Evolutionary conservation across 2,329 filamentous ascomycete species (phyloP).

Genomic region (Fusarium hainanense): DNA sequence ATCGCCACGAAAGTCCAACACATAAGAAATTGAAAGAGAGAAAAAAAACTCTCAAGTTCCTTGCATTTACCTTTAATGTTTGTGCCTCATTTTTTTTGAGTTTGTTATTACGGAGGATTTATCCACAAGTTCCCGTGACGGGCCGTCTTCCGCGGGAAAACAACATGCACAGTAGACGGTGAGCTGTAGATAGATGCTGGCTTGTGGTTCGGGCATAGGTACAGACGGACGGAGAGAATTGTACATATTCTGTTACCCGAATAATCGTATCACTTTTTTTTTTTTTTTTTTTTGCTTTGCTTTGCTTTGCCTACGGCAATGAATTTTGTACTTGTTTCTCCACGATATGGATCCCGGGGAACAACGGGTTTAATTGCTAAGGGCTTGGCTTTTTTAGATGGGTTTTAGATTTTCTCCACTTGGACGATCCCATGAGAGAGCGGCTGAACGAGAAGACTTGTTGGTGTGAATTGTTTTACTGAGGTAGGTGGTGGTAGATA

Average conservation of each 20-base stretch:
- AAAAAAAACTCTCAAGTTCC: background rate
- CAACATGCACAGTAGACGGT: background rate
- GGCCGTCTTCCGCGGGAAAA: background rate
- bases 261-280: background rate
- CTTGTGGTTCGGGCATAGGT: background rate
- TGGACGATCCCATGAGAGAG: background rate
- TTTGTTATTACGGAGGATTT: background rate
- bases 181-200: background rate
- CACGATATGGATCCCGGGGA: conserved; percentile 25
- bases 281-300: too few species aligned
- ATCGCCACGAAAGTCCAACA: background rate
- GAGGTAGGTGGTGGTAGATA: background rate
- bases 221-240: too few species aligned
- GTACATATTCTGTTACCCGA: background rate
- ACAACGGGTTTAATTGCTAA: conserved; percentile 17
- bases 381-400: conserved; percentile 20
- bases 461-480: background rate
- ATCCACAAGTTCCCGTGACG: conserved; percentile 5
- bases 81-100: background rate
- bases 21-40: background rate
- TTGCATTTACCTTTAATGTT: background rate
- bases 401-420: background rate
- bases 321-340: background rate
- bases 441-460: background rate
- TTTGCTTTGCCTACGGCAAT: background rate